A percentile compares a stretch with the other conserved stretches of the same genome.
phyloP scores from a whole-genome alignment of 1,284 basidiomycete genomes.

The Ceratobasidium papillatum region DNA sequence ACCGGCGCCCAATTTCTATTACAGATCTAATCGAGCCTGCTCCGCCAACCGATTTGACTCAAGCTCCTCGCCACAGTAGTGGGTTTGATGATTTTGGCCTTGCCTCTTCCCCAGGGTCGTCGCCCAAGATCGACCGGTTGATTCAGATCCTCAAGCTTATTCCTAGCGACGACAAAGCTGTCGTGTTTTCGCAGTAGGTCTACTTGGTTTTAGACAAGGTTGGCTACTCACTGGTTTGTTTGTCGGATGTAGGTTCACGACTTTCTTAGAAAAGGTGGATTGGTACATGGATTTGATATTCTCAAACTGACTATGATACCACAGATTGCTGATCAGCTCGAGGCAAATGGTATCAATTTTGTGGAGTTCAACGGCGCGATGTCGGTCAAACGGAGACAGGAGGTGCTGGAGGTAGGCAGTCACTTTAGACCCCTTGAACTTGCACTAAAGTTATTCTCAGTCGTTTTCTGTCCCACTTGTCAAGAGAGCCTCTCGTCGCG shows the following conservation, averaged over 20 bases:
- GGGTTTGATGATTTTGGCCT: conserved; percentile 49
- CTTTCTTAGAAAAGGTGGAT: conserved; percentile 78
- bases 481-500: conserved; percentile 50
- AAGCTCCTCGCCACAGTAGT: conserved; percentile 55
- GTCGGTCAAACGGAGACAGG: conserved; percentile 78
- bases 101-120: conserved; percentile 63
- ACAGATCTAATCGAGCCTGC: conserved; percentile 73
- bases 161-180: conserved; percentile 74
- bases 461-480: conserved; percentile 47
- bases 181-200: conserved; percentile 56
- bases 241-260: conserved; percentile 73
- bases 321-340: conserved; percentile 76
- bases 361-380: conserved; percentile 85
- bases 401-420: conserved; percentile 63
- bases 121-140: conserved; percentile 85
- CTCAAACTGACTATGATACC: conserved; percentile 3
- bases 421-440: neutral
- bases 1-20: conserved; percentile 71
- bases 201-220: neutral
- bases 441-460: conserved; percentile 10
- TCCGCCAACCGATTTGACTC: conserved; percentile 71
- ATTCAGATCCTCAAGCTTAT: conserved; percentile 75
- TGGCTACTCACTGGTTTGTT: conserved; percentile 67
- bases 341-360: conserved; percentile 73
- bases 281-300: conserved; percentile 33